These are phyloP conservation scores for Mollisia scopiformis DNA, from an alignment of 2,329 filamentous ascomycete genomes.

Conservation along the genomic window DNA sequence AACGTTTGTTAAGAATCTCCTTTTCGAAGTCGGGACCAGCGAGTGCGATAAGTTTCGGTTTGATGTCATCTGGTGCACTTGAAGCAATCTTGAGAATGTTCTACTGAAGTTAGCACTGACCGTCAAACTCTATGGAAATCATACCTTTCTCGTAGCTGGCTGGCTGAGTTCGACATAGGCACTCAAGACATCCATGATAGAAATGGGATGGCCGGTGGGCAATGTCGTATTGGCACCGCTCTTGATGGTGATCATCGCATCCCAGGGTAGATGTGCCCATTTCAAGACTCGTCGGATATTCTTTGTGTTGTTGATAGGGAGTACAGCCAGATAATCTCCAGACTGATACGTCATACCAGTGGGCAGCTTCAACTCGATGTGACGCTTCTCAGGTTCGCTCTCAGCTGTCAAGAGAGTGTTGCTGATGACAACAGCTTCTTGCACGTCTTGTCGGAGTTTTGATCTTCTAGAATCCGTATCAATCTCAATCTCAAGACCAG, in stretches of 20 bases:
- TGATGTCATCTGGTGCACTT: slow-evolving; percentile 47
- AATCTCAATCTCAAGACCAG: slow-evolving; percentile 25
- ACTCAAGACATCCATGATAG: slow-evolving; percentile 55
- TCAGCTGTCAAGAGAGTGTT: slow-evolving; percentile 54
- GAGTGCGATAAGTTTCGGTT: slow-evolving; percentile 44
- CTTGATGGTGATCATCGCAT: slow-evolving; percentile 55
- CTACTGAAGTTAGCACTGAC: slow-evolving; percentile 7
- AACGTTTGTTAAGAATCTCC: slow-evolving; percentile 48
- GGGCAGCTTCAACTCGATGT: slow-evolving; percentile 47
- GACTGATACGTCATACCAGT: slow-evolving; percentile 13
- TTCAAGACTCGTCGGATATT: slow-evolving; percentile 44
- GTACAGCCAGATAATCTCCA: slow-evolving; percentile 19
- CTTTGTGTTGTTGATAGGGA: slow-evolving; percentile 16
- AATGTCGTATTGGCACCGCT: slow-evolving; percentile 37
- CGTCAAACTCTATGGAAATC: neutral
- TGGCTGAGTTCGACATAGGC: slow-evolving; percentile 63
- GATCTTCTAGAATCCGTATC: slow-evolving; percentile 28
- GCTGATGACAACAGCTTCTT: slow-evolving; percentile 60
- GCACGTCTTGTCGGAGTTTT: slow-evolving; percentile 62
- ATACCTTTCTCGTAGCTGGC: slow-evolving; percentile 54
- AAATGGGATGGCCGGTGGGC: slow-evolving; percentile 50
- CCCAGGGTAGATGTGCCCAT: slow-evolving; percentile 60
- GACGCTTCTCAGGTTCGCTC: slow-evolving; percentile 59
- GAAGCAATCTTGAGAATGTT: slow-evolving; percentile 53
- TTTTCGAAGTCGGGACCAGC: slow-evolving; percentile 23